These are phyloP conservation scores for Exobasidium cylindrosporum DNA, from an alignment of 1,284 basidiomycete genomes.

Conservation along the genomic window DNA sequence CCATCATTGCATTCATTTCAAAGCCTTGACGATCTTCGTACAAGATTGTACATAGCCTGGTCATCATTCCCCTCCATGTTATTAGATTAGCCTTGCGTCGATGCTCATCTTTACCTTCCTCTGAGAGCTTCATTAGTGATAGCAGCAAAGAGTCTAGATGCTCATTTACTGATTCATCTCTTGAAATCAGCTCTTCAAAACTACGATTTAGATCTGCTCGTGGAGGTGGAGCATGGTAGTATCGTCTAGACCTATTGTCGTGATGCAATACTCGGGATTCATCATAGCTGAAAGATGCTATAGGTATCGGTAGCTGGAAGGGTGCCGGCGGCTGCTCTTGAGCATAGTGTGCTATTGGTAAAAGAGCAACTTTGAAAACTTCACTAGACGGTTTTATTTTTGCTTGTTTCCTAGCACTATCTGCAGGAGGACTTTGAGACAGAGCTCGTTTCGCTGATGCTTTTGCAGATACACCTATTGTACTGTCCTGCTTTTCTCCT, in stretches of 20 bases:
- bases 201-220: slow-evolving; percentile 53
- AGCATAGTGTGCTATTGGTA: not conserved
- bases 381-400: too few species aligned
- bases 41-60: slow-evolving; percentile 62
- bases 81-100: slow-evolving; percentile 61
- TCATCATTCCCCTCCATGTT: slow-evolving; percentile 86
- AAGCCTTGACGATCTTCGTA: slow-evolving; percentile 70
- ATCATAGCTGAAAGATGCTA: slow-evolving; percentile 36
- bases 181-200: slow-evolving; percentile 64
- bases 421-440: too few species aligned
- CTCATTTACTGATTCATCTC: slow-evolving; percentile 62
- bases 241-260: slow-evolving; percentile 30
- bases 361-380: not conserved
- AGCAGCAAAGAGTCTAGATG: slow-evolving; percentile 29
- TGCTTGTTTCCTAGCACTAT: too few species aligned
- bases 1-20: slow-evolving; percentile 65
- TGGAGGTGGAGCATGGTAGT: slow-evolving; percentile 34
- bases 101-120: slow-evolving; percentile 18
- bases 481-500: too few species aligned
- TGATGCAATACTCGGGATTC: slow-evolving; percentile 25
- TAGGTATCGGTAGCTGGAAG: not conserved
- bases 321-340: not conserved
- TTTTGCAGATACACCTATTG: too few species aligned
- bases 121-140: slow-evolving; percentile 18
- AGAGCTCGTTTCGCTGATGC: too few species aligned